Evolutionary conservation across 768 basidiomycete genomes (phyloP).

Genomic region (Suillus weaverae): DNA sequence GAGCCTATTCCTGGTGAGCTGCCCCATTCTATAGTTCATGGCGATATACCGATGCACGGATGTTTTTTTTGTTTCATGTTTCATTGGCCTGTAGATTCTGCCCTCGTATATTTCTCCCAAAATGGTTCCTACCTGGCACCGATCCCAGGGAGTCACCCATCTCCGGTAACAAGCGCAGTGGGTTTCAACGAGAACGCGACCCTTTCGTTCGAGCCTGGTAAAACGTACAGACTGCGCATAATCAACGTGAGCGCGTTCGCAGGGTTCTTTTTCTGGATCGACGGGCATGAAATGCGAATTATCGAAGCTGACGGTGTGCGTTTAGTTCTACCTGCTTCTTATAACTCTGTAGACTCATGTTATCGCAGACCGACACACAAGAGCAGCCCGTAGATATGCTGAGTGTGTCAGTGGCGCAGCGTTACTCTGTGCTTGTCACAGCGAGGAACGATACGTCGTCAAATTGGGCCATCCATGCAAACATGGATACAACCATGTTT

Average conservation of each 20-base stretch:
- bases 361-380: conserved; percentile 69
- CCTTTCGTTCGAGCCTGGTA: conserved; percentile 78
- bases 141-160: conserved; percentile 44
- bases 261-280: conserved; percentile 85
- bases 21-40: neutral
- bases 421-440: conserved; percentile 90
- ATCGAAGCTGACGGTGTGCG: conserved; percentile 84
- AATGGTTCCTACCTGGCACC: conserved; percentile 70
- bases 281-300: conserved; percentile 81
- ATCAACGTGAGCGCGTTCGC: conserved; percentile 79
- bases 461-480: conserved; percentile 90
- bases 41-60: neutral
- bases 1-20: conserved; percentile 83
- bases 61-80: neutral
- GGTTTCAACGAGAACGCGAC: conserved; percentile 89
- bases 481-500: conserved; percentile 91
- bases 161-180: conserved; percentile 54
- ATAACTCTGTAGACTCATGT: neutral
- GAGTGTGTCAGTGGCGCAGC: conserved; percentile 81
- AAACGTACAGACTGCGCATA: conserved; percentile 87
- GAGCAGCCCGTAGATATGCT: conserved; percentile 72
- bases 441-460: conserved; percentile 81
- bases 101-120: conserved; percentile 81
- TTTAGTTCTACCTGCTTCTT: conserved; percentile 8
- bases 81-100: conserved; percentile 53